A percentile compares a stretch with the other conserved stretches of the same genome.
These are phyloP conservation scores for Fusarium torreyae DNA, from an alignment of 2,329 filamentous ascomycete species.

Conservation along the genomic window DNA sequence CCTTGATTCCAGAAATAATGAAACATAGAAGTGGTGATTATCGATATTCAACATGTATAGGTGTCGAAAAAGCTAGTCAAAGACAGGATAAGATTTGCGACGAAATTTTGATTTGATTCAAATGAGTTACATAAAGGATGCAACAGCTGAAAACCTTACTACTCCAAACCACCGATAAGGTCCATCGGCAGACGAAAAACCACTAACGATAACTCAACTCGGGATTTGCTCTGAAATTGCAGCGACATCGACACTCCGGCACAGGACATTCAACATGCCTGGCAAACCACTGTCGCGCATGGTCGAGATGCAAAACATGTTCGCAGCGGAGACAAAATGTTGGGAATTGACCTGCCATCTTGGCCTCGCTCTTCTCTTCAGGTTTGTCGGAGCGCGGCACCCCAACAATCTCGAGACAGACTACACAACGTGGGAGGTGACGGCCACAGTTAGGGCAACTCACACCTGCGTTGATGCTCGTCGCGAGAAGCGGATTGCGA, in stretches of 20 bases:
- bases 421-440: conserved; percentile 76
- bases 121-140: background rate
- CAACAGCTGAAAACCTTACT: background rate
- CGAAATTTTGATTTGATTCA: background rate
- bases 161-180: background rate
- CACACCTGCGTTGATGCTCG: conserved; percentile 72
- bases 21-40: conserved; percentile 27
- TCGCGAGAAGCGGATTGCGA: conserved; percentile 71
- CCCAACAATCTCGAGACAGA: conserved; percentile 77
- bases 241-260: conserved; percentile 77
- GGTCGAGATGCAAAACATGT: conserved; percentile 77
- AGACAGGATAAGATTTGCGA: background rate
- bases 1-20: conserved; percentile 20
- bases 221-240: conserved; percentile 73
- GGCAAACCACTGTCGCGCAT: conserved; percentile 77
- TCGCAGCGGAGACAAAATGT: conserved; percentile 79
- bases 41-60: conserved; percentile 27
- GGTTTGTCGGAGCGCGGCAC: conserved; percentile 73
- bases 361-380: conserved; percentile 65
- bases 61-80: background rate
- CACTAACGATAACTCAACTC: conserved; percentile 67
- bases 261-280: conserved; percentile 77
- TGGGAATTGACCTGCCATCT: conserved; percentile 72
- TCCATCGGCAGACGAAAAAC: background rate
- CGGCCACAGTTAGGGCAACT: conserved; percentile 77